Conservation (phyloP, 257 asterid species). For the Scutellaria minor region DNA sequence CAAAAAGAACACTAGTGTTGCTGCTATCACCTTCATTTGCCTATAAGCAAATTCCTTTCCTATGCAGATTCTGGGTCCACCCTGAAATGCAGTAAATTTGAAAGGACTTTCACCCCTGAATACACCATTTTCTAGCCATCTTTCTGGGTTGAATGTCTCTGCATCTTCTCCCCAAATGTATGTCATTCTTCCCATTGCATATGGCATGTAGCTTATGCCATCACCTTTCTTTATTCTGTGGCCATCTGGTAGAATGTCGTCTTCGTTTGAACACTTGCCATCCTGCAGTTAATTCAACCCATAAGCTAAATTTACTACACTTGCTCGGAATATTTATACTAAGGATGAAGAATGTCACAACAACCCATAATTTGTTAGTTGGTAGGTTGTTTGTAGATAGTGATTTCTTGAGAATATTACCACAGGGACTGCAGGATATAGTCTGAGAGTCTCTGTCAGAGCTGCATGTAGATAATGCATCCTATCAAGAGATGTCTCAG, state of each 20-base stretch:
- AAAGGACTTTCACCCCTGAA: slow-evolving; percentile 58
- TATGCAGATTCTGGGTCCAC: slow-evolving; percentile 44
- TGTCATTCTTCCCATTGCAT: slow-evolving; percentile 75
- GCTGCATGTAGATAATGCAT: slow-evolving; percentile 69
- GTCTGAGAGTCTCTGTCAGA: slow-evolving; percentile 61
- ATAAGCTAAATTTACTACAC: not conserved
- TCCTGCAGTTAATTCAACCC: slow-evolving; percentile 40
- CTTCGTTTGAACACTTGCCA: slow-evolving; percentile 50
- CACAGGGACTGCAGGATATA: slow-evolving; percentile 63
- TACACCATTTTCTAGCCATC: slow-evolving; percentile 61
- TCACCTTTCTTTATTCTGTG: slow-evolving; percentile 59
- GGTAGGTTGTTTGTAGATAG: not conserved
- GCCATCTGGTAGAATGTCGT: slow-evolving; percentile 64
- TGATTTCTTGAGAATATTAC: slow-evolving; percentile 30
- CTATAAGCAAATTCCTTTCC: slow-evolving; percentile 44
- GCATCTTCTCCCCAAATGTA: slow-evolving; percentile 71
- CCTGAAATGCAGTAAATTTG: slow-evolving; percentile 61
- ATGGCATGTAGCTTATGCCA: slow-evolving; percentile 54
- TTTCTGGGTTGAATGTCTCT: slow-evolving; percentile 54
- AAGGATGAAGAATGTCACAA: too few relatives aligned
- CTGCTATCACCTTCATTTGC: slow-evolving; percentile 45
- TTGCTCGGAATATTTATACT: too few relatives aligned
- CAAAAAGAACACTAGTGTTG: slow-evolving; percentile 32
- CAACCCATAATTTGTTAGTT: not conserved
- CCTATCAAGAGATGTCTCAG: slow-evolving; percentile 50